A percentile compares a stretch with the other conserved stretches of the same genome.
phyloP scores from a whole-genome alignment of 2,329 filamentous ascomycete species.

The Fusarium sp. region DNA sequence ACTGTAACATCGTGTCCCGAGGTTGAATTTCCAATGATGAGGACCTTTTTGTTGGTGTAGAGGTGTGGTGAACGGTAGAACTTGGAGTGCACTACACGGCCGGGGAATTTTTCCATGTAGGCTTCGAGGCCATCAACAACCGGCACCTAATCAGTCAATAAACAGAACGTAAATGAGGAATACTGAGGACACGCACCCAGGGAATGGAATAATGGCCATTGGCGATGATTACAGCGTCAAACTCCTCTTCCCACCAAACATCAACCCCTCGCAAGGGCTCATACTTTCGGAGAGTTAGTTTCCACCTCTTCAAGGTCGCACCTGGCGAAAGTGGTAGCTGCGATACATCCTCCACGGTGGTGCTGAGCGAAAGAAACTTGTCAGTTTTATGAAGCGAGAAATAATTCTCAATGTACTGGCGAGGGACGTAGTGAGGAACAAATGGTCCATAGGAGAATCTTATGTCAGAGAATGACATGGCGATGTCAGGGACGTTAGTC shows the following conservation, averaged over 20 bases:
- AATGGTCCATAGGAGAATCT: conserved; percentile 68
- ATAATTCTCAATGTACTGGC: conserved; percentile 68
- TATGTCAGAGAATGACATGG: conserved; percentile 67
- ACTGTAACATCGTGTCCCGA: conserved; percentile 56
- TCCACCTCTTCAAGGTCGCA: conserved; percentile 54
- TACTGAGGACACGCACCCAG: conserved; percentile 51
- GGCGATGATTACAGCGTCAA: conserved; percentile 59
- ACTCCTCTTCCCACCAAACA: conserved; percentile 66
- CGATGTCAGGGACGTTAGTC: conserved; percentile 68
- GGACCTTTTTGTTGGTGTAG: conserved; percentile 50
- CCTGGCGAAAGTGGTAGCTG: conserved; percentile 39
- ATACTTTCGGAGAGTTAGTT: conserved; percentile 60
- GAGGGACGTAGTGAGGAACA: conserved; percentile 65
- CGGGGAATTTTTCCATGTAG: conserved; percentile 55
- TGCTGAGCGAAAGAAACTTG: conserved; percentile 59
- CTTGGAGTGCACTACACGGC: conserved; percentile 59
- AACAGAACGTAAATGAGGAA: accelerated
- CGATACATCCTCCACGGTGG: conserved; percentile 64
- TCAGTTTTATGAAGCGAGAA: conserved; percentile 64
- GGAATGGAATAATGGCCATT: conserved; percentile 60
- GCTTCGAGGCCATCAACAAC: conserved; percentile 57
- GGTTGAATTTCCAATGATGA: conserved; percentile 59
- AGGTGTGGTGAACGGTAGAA: conserved; percentile 55
- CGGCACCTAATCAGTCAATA: conserved; percentile 53
- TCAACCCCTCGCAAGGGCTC: conserved; percentile 59